Conservation (phyloP, 2,329 filamentous ascomycete species). For the Penicillium janthinellum region DNA sequence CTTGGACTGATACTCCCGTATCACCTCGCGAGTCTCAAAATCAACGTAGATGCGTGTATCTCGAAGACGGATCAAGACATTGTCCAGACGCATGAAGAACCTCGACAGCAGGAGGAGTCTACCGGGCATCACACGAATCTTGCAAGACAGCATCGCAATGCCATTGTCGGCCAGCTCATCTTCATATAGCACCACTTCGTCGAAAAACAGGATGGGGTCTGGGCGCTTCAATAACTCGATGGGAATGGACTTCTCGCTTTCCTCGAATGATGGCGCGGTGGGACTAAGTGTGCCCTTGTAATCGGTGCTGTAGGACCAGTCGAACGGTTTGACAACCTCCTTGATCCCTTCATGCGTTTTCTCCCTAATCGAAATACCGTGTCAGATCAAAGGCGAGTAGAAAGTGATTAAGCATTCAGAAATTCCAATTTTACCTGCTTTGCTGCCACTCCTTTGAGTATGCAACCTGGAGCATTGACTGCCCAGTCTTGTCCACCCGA, state of each 20-base stretch:
- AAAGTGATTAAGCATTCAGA: neutral
- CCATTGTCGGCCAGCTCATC: conserved; percentile 98
- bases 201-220: conserved; percentile 94
- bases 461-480: conserved; percentile 87
- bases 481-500: conserved; percentile 88
- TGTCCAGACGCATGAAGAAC: conserved; percentile 91
- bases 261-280: conserved; percentile 42
- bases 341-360: conserved; percentile 83
- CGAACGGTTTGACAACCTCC: conserved; percentile 92
- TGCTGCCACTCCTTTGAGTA: conserved; percentile 88
- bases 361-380: conserved; percentile 54
- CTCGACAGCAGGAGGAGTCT: conserved; percentile 81
- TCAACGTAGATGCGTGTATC: conserved; percentile 94
- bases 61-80: conserved; percentile 81
- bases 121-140: conserved; percentile 88
- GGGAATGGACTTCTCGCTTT: conserved; percentile 66
- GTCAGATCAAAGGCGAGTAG: conserved; percentile 40
- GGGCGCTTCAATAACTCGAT: conserved; percentile 82
- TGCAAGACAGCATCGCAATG: conserved; percentile 85
- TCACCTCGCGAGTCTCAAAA: conserved; percentile 74
- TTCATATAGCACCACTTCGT: conserved; percentile 94
- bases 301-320: conserved; percentile 94
- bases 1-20: conserved; percentile 86
- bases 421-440: conserved; percentile 53
- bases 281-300: conserved; percentile 71